These are phyloP conservation scores for Lachancea fermentati DNA, from an alignment of 805 yeast species.

Conservation along the genomic window DNA sequence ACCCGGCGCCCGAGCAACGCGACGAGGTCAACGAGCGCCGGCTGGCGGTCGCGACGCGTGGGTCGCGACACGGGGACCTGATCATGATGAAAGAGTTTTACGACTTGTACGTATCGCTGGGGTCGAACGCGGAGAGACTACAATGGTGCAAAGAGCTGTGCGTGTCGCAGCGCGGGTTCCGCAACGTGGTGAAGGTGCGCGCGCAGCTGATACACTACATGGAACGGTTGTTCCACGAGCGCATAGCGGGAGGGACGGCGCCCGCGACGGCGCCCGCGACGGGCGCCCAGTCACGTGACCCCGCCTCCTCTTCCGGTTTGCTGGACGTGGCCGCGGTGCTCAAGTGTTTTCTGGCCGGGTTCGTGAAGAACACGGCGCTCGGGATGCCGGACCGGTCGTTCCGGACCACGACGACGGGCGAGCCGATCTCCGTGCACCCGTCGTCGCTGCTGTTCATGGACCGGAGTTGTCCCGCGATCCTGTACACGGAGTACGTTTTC, in stretches of 20 bases:
- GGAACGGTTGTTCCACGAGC: slow-evolving; percentile 24
- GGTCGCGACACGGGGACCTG: slow-evolving; percentile 76
- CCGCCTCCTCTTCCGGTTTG: slow-evolving; percentile 13
- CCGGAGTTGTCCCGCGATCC: slow-evolving; percentile 71
- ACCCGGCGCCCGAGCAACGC: slow-evolving; percentile 72
- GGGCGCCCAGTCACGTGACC: slow-evolving; percentile 22
- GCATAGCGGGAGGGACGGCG: neutral
- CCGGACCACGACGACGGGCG: slow-evolving; percentile 79
- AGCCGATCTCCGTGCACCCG: slow-evolving; percentile 83
- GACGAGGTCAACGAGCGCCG: slow-evolving; percentile 81
- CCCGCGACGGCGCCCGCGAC: neutral
- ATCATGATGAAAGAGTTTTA: slow-evolving; percentile 74
- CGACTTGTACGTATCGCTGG: slow-evolving; percentile 45
- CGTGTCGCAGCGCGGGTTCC: slow-evolving; percentile 72
- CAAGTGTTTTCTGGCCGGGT: slow-evolving; percentile 80
- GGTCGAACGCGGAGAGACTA: slow-evolving; percentile 49
- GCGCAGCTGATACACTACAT: slow-evolving; percentile 70
- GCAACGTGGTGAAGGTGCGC: slow-evolving; percentile 68
- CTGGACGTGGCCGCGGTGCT: slow-evolving; percentile 54
- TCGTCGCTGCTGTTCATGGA: slow-evolving; percentile 79
- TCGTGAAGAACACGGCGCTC: slow-evolving; percentile 81
- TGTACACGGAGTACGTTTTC: slow-evolving; percentile 92
- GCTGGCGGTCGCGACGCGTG: slow-evolving; percentile 61
- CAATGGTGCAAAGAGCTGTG: slow-evolving; percentile 81
- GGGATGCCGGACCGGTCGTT: slow-evolving; percentile 94